Base-by-base conservation (phyloP, 805 yeast genomes). In the Metschnikowia borealis region DNA sequence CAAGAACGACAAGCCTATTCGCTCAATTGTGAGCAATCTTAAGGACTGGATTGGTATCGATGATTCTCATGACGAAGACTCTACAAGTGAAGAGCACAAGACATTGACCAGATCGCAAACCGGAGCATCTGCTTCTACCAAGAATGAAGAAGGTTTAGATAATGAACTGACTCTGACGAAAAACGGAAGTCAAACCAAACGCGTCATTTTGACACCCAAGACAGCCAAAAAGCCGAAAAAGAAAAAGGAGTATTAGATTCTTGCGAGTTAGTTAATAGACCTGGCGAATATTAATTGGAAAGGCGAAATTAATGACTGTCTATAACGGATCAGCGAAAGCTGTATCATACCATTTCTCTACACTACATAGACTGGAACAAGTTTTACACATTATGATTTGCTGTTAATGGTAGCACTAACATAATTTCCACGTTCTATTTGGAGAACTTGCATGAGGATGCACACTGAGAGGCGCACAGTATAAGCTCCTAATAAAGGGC, bases 41-140 rank as follows among this genome's bases (percentile, higher is more conserved):
- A 68, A 68, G 57, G 75, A 64, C 46, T 73, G 78, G 78, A 73
- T 73, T 49, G 56, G 55, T 21, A 46, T 49, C 17, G 75, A 69
- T 47, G 68, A 67, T 20, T 56, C 63, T 17, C 64, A 62, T 51
- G 73, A 67, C 44, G 70, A 66, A 20, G 56, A 62, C 44, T 61
- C 64, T 5, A 57, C 64, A 35, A 57, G 61, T 33, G 65, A 62
- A 37, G 65, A 63, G 23, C 53, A 50, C 26, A 45, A 26, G 46
- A 43, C 32, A 39, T 50, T 38, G 47, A 49, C 17, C 52, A 51
- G 29, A 21, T 23, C 34, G 32, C 46, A 36, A 10, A 44, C 20
- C 4, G 17, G 15, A 15, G 39, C 26, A 8, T 23, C 46, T 10
- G 40, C 21, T 18, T 41, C 45, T 15, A 14, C 40, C 23, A 44